Percentiles rank a stretch among this genome's conserved stretches.
Evolutionary conservation across 331 rosid genomes (phyloP).

Genomic region (Prunus yedoensis): DNA sequence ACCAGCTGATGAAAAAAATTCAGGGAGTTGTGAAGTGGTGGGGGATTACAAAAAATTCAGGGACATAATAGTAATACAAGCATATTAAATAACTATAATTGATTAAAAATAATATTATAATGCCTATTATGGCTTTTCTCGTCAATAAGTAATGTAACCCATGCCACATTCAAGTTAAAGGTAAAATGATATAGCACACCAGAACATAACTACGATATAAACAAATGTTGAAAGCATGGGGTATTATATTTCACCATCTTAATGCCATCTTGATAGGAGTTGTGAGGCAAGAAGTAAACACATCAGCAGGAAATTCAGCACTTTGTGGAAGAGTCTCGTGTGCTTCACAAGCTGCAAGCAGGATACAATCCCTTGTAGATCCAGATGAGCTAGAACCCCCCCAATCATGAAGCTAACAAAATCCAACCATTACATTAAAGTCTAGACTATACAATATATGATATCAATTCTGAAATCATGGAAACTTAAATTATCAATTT

Average conservation of each 20-base stretch:
- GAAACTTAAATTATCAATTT: neutral
- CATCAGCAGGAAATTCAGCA: constrained; percentile 98
- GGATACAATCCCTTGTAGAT: constrained; percentile 84
- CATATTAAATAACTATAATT: too few species aligned
- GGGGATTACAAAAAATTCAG: too few species aligned
- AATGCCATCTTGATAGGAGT: constrained; percentile 98
- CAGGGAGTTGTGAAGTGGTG: neutral
- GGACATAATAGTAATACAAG: too few species aligned
- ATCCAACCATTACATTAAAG: constrained; percentile 24
- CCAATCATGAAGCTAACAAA: constrained; percentile 76
- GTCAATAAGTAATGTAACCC: too few species aligned
- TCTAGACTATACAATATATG: constrained; percentile 12
- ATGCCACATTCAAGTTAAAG: too few species aligned
- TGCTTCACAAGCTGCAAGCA: constrained; percentile 97
- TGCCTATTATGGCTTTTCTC: too few species aligned
- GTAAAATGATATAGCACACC: neutral
- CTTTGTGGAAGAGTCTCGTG: constrained; percentile 98
- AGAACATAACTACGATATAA: neutral
- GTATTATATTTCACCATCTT: constrained; percentile 63
- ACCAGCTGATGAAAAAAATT: neutral
- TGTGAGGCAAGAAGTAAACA: constrained; percentile 96
- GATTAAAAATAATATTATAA: too few species aligned
- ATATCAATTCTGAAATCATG: constrained; percentile 12
- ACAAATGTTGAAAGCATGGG: neutral
- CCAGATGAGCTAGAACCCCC: constrained; percentile 69